Percentiles rank a stretch among this genome's conserved stretches.
phyloP scores from a whole-genome alignment of 192 early-diverging fungal genomes.

The Martensiomyces pterosporus region DNA sequence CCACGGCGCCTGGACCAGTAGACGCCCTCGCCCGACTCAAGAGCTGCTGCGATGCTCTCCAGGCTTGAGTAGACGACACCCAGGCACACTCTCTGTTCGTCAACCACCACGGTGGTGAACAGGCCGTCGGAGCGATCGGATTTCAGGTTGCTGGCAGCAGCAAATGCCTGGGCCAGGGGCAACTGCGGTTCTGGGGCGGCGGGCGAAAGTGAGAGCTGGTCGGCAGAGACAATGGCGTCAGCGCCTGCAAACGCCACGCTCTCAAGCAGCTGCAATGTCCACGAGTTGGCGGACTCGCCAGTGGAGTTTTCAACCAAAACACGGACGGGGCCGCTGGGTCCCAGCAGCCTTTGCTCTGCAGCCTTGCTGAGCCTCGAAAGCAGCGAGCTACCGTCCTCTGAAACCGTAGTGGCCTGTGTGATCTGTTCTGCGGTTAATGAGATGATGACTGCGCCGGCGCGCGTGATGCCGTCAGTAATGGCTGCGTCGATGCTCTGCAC shows the following conservation, averaged over 20 bases:
- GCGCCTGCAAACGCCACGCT: conserved; percentile 17
- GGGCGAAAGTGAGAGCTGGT: conserved; percentile 10
- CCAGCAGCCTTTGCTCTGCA: conserved; percentile 9
- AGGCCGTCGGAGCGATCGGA: conserved; percentile 88
- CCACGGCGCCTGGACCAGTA: conserved; percentile 87
- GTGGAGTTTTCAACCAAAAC: conserved; percentile 21
- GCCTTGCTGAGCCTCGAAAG: conserved; percentile 19
- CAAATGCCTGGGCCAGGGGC: conserved; percentile 23
- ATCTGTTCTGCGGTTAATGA: conserved; percentile 27
- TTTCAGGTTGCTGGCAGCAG: conserved; percentile 22
- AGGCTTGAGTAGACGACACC: conserved; percentile 91
- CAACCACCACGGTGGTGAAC: conserved; percentile 88
- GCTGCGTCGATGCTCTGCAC: conserved; percentile 11
- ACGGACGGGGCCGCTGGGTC: conserved; percentile 30
- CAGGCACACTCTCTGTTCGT: conserved; percentile 81
- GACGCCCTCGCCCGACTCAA: conserved; percentile 77
- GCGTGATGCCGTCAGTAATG: conserved; percentile 9
- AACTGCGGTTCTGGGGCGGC: conserved; percentile 6
- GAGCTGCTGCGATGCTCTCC: conserved; percentile 75
- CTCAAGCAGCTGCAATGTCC: conserved; percentile 28
- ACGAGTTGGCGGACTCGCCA: conserved; percentile 2
- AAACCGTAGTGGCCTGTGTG: conserved; percentile 8
- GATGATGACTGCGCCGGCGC: conserved; percentile 31
- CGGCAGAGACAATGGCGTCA: conserved; percentile 17
- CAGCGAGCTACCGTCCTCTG: background rate